Evolutionary conservation across 1,139 yeast genomes (phyloP), one percentile per base, ranked within the genome.

Genomic region (Lodderomyces theae): DNA sequence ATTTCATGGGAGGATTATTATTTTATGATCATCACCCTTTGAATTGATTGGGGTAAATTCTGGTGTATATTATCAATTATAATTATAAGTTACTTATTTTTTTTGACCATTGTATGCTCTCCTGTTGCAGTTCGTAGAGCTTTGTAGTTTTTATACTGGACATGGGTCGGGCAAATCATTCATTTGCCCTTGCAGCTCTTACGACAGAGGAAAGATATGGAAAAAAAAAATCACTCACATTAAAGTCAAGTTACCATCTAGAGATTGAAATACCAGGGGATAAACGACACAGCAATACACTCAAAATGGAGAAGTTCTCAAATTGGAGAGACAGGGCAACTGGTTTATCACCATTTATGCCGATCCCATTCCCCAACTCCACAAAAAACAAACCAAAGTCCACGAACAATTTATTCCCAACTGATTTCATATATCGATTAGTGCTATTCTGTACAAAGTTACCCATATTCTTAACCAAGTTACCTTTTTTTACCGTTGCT

Each of bases 291-390:
- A 23, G 11, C 26, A 23, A 7, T 23, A 12, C 4, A 29, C n/a
- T n/a, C n/a, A 38, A n/a, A 15, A 83, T 84, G 94, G 94, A 84
- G 59, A 83, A 83, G 61, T 84, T 77, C 60, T 79, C 87, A 29
- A 72, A 72, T 45, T 85, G 82, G 79, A 74, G 90, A 58, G 94
- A 85, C 53, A 82, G 79, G 51, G 87, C 87, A 2, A 84, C 92
- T 2, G 94, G 94, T n/a, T 82, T 84, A 13, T 78, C 88, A 1
- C 94, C 94, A 3, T 85, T 84, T 48, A 68, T 81, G 64, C 88
- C 89, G 0, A 57, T 51, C 4, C 60, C 51, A 36, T 54, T 49
- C 40, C 60, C 60, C 15, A 37, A 35, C 6, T 41, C 37, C n/a
- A 39, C 35, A 10, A 38, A 46, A 33, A 45, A 39, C 19, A 22